phyloP scores from a whole-genome alignment of 2,329 filamentous ascomycete species.

The Amauroascus niger region DNA sequence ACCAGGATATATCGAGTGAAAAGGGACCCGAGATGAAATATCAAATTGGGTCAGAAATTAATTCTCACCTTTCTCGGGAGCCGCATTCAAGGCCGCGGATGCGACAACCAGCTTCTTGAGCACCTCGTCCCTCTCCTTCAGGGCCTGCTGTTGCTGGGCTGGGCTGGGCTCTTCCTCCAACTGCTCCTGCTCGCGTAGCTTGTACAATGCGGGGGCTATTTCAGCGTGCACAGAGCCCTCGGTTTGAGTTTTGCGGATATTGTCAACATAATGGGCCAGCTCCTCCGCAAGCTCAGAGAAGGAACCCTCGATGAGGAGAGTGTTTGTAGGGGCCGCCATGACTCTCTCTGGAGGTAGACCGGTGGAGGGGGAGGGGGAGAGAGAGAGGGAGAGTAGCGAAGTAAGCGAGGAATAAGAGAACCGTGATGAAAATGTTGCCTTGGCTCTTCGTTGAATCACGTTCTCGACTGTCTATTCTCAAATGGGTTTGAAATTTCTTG shows the following conservation, averaged over 20 bases:
- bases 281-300: conserved; percentile 90
- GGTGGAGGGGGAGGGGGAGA: background rate
- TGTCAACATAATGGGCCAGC: conserved; percentile 87
- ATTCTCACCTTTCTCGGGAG: conserved; percentile 72
- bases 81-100: conserved; percentile 65
- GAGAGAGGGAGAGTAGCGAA: conserved; percentile 5
- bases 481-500: conserved; percentile 13
- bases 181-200: conserved; percentile 46
- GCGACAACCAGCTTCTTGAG: conserved; percentile 82
- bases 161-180: conserved; percentile 43
- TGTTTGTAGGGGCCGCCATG: conserved; percentile 54
- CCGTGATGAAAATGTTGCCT: background rate
- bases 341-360: conserved; percentile 3
- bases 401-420: background rate
- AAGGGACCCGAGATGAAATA: too few relatives aligned
- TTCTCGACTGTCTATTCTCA: background rate
- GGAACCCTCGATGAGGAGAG: conserved; percentile 72
- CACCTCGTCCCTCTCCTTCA: conserved; percentile 64
- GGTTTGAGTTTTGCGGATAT: conserved; percentile 54
- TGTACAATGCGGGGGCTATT: conserved; percentile 58
- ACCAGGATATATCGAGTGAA: too few relatives aligned
- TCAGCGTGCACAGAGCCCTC: conserved; percentile 51
- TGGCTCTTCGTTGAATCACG: background rate
- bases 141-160: conserved; percentile 21
- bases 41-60: too few relatives aligned